A percentile compares a stretch with the other conserved stretches of the same genome.
Conservation (phyloP, 805 yeast species). For the Grigorovia yakushimaensis region DNA sequence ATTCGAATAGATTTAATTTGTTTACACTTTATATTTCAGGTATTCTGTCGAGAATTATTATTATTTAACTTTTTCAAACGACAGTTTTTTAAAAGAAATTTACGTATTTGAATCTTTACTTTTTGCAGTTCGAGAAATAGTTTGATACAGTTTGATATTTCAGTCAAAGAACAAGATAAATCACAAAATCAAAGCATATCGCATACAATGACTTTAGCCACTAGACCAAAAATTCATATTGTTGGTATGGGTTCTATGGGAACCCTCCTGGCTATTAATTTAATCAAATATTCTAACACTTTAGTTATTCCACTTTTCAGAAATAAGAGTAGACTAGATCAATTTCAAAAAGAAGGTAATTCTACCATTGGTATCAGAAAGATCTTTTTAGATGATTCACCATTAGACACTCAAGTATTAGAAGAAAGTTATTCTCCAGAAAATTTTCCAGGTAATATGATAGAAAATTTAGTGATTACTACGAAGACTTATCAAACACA, state of each 20-base stretch:
- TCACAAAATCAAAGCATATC: too few relatives aligned
- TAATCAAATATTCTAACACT: constrained; percentile 16
- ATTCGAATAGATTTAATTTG: too few relatives aligned
- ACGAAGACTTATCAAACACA: constrained; percentile 73
- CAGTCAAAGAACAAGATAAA: too few relatives aligned
- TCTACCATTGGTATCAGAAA: constrained; percentile 18
- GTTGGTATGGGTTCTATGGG: constrained; percentile 31
- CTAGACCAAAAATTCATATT: constrained; percentile 14
- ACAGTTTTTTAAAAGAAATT: too few relatives aligned
- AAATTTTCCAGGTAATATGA: constrained; percentile 20
- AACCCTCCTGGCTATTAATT: constrained; percentile 21
- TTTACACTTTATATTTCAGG: too few relatives aligned
- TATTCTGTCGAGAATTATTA: too few relatives aligned
- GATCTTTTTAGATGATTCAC: constrained; percentile 12
- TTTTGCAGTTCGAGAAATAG: too few relatives aligned
- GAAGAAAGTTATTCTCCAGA: constrained; percentile 18
- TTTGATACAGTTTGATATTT: too few relatives aligned
- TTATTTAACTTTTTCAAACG: too few relatives aligned
- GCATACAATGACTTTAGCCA: not conserved
- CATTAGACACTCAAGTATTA: constrained; percentile 8
- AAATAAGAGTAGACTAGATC: constrained; percentile 16
- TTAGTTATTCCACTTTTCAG: constrained; percentile 26
- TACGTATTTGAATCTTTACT: too few relatives aligned
- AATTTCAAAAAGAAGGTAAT: constrained; percentile 14
- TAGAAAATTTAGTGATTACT: constrained; percentile 55